Conservation (phyloP, 129 eudicot species). For the Heracleum sosnowskyi region DNA sequence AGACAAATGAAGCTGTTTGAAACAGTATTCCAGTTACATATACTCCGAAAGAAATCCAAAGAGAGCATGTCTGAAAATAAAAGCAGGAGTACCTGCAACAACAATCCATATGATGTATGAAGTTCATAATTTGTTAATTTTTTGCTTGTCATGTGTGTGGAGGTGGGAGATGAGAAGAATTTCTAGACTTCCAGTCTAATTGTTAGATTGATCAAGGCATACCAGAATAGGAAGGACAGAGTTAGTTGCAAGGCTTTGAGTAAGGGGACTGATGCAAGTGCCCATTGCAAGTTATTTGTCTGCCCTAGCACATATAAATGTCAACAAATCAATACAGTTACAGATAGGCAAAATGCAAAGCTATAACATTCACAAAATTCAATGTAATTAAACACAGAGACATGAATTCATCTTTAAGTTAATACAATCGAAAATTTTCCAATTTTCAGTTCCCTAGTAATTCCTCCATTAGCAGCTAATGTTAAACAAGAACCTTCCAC, state of each 20-base stretch:
- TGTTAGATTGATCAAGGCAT: conserved; percentile 9
- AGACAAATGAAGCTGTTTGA: conserved; percentile 74
- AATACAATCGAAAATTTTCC: not conserved
- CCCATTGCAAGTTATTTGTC: conserved; percentile 88
- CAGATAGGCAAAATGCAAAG: not conserved
- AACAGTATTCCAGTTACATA: conserved; percentile 85
- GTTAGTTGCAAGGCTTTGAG: conserved; percentile 71
- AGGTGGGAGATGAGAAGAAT: not conserved
- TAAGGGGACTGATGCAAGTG: conserved; percentile 77
- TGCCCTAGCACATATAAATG: conserved; percentile 48
- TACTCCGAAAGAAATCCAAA: conserved; percentile 97
- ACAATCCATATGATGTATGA: not conserved
- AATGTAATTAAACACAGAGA: not conserved
- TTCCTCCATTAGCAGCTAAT: not conserved
- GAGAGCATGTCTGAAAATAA: conserved; percentile 68
- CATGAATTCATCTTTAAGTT: not conserved
- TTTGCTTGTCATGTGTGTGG: not conserved
- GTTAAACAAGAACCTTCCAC: not conserved
- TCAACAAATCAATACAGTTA: conserved; percentile 3
- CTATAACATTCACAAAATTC: not conserved
- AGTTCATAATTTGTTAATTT: not conserved
- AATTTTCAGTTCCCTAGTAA: not conserved
- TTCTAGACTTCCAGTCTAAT: not conserved
- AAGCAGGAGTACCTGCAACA: conserved; percentile 88
- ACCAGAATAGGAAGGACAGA: conserved; percentile 87